phyloP scores from a whole-genome alignment of 768 basidiomycete genomes.

The Suillus tomentosus region DNA sequence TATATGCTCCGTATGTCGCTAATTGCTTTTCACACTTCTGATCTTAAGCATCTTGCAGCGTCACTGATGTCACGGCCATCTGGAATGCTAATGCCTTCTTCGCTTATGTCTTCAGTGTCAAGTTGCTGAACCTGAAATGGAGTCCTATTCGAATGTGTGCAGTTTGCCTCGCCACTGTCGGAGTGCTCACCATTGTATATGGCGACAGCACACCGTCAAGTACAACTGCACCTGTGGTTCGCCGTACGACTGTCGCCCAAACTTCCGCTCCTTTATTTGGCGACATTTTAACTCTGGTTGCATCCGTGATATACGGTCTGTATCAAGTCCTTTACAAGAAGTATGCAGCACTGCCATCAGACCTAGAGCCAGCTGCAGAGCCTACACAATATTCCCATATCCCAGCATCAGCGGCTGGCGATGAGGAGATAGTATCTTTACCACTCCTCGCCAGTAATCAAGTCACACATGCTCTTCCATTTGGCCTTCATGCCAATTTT shows the following conservation, averaged over 20 bases:
- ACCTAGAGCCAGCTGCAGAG: conserved; percentile 51
- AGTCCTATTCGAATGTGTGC: conserved; percentile 64
- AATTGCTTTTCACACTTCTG: conserved; percentile 1
- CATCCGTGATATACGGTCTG: conserved; percentile 70
- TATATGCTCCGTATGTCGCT: conserved; percentile 66
- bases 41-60: conserved; percentile 41
- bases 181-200: conserved; percentile 81
- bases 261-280: conserved; percentile 64
- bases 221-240: conserved; percentile 6
- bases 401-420: conserved; percentile 33
- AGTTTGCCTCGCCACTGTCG: conserved; percentile 78
- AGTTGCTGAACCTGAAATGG: conserved; percentile 64
- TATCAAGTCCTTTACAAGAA: conserved; percentile 88
- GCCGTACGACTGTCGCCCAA: neutral
- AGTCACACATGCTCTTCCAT: conserved; percentile 62
- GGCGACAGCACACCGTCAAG: conserved; percentile 52
- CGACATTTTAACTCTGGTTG: conserved; percentile 71
- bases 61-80: conserved; percentile 84
- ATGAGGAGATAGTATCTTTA: conserved; percentile 21
- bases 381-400: conserved; percentile 46
- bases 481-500: conserved; percentile 84
- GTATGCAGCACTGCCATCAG: conserved; percentile 70
- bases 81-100: conserved; percentile 94
- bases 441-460: conserved; percentile 28
- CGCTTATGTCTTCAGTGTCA: conserved; percentile 84